These are phyloP conservation scores for Arctium minus DNA, from an alignment of 129 eudicot species.

Conservation along the genomic window DNA sequence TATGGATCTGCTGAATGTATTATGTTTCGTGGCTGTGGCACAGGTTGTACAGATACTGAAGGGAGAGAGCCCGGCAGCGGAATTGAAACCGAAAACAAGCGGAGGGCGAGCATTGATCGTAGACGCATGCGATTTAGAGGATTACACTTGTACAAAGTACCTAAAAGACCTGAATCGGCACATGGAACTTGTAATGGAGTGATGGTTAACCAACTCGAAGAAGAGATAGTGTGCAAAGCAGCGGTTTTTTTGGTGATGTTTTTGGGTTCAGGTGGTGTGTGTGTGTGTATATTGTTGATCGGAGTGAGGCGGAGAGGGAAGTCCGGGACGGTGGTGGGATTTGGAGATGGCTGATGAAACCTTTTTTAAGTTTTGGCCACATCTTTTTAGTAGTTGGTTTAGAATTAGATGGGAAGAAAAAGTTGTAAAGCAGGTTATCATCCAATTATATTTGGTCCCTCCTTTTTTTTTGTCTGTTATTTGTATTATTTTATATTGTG, in stretches of 20 bases:
- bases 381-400: conserved; percentile 11
- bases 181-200: conserved; percentile 82
- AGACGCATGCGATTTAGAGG: conserved; percentile 72
- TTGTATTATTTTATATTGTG: not conserved
- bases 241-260: conserved; percentile 1
- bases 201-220: not conserved
- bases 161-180: conserved; percentile 87
- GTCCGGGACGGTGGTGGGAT: not conserved
- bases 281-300: conserved; percentile 25
- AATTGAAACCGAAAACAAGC: conserved; percentile 45
- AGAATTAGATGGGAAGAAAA: not conserved
- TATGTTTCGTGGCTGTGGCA: not conserved
- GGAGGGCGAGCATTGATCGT: conserved; percentile 42
- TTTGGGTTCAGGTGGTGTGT: conserved; percentile 20
- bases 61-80: conserved; percentile 49
- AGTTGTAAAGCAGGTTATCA: conserved; percentile 1
- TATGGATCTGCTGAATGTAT: not conserved
- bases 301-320: not conserved
- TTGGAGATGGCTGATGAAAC: conserved; percentile 2
- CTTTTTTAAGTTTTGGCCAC: conserved; percentile 26
- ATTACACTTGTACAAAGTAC: conserved; percentile 62
- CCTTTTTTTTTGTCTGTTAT: too few species aligned
- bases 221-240: not conserved
- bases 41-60: conserved; percentile 65
- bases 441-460: not conserved